A percentile compares a stretch with the other conserved stretches of the same genome.
Conservation (phyloP, 1,284 basidiomycete species). For the Serendipita sp. region DNA sequence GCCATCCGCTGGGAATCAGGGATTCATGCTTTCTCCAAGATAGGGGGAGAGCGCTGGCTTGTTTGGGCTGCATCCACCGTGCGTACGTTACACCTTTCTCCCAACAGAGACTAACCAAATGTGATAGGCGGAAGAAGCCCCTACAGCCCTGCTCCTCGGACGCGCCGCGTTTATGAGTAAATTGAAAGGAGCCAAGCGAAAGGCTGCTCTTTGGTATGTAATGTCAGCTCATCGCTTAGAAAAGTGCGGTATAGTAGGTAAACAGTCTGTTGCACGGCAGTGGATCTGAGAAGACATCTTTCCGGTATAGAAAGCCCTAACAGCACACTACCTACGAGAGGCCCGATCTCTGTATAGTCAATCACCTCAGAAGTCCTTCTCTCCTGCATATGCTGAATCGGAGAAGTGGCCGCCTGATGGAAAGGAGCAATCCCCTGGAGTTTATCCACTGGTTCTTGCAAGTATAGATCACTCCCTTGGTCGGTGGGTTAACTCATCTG, state of each 20-base stretch:
- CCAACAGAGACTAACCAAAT: not conserved
- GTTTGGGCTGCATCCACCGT: slow-evolving; percentile 69
- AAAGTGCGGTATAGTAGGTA: slow-evolving; percentile 62
- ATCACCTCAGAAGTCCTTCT: slow-evolving; percentile 39
- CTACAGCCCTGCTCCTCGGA: slow-evolving; percentile 56
- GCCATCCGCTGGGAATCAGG: slow-evolving; percentile 63
- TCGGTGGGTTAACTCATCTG: slow-evolving; percentile 18
- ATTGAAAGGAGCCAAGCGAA: slow-evolving; percentile 38
- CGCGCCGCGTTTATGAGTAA: slow-evolving; percentile 58
- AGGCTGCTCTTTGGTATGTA: slow-evolving; percentile 62
- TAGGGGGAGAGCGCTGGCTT: slow-evolving; percentile 68
- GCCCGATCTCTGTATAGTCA: slow-evolving; percentile 46
- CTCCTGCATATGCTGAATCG: slow-evolving; percentile 64
- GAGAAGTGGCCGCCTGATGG: slow-evolving; percentile 17
- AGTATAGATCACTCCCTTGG: slow-evolving; percentile 68
- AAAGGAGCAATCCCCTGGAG: slow-evolving; percentile 21
- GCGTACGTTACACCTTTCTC: slow-evolving; percentile 17
- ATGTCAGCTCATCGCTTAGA: slow-evolving; percentile 58
- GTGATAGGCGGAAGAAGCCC: slow-evolving; percentile 57
- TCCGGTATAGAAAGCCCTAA: slow-evolving; percentile 53
- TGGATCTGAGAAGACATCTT: no score
- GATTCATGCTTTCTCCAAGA: slow-evolving; percentile 39
- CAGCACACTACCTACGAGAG: slow-evolving; percentile 59
- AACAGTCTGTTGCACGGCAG: not conserved
- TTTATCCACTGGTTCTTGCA: slow-evolving; percentile 48